phyloP scores from a whole-genome alignment of 192 early-diverging fungal species.

The Phlyctochytrium bullatum region DNA sequence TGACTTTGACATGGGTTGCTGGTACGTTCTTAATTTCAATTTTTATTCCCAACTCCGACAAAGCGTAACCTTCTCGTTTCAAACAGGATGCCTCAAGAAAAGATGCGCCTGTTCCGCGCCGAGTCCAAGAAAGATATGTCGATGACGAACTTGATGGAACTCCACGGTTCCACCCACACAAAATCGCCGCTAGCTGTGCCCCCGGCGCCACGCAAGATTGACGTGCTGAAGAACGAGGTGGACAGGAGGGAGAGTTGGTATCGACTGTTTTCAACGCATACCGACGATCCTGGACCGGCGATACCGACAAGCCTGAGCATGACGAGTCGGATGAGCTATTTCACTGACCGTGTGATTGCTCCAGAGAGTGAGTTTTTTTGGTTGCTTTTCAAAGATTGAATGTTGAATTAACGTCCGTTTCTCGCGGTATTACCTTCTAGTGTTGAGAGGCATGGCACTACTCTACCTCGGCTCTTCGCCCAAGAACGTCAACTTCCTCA shows the following conservation, averaged over 20 bases:
- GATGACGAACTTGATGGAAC: conserved; percentile 42
- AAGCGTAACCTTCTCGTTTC: too few species aligned
- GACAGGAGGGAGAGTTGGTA: conserved; percentile 44
- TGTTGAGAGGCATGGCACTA: conserved; percentile 68
- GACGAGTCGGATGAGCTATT: conserved; percentile 58
- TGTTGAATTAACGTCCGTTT: conserved; percentile 12
- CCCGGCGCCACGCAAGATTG: conserved; percentile 47
- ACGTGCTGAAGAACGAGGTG: conserved; percentile 46
- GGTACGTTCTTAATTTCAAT: conserved; percentile 41
- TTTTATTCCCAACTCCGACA: not conserved
- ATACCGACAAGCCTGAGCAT: conserved; percentile 42
- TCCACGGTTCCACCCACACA: conserved; percentile 68
- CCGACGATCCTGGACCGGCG: conserved; percentile 14
- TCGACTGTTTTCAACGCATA: conserved; percentile 24
- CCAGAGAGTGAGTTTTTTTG: conserved; percentile 66
- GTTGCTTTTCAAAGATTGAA: conserved; percentile 33
- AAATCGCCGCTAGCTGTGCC: conserved; percentile 58
- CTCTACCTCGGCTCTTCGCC: conserved; percentile 86
- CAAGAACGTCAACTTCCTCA: conserved; percentile 65
- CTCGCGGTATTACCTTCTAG: conserved; percentile 18
- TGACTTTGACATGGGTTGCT: conserved; percentile 87
- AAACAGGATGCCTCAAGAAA: conserved; percentile 63
- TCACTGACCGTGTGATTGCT: conserved; percentile 82
- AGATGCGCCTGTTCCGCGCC: conserved; percentile 58
- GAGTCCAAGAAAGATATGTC: conserved; percentile 51